Evolutionary conservation across 225 moss, liverwort and hornwort genomes (phyloP), one percentile per base, ranked within the genome.

Genomic region (Polytrichum commune): DNA sequence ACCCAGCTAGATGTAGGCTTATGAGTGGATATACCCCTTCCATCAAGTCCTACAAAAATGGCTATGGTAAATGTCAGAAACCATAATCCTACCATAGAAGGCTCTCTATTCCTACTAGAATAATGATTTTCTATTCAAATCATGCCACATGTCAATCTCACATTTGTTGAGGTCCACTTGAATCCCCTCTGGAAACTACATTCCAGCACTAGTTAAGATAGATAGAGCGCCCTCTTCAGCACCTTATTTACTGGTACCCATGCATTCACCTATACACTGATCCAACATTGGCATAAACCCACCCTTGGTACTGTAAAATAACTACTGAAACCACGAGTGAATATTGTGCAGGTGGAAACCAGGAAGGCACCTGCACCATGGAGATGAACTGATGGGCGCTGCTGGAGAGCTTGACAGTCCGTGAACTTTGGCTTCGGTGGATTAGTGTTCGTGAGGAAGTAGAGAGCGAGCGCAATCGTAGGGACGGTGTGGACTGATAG

Each of bases 21-120:
- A 92, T 81, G 28, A 96, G 80, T 13, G 96, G 96, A 70, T 85
- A 88, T 55, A 97, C 82, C 35, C 92, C 92, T 80, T 92, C 90
- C 55, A 93, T 84, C 67, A 97, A 93, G 71, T 97, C 96, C 92
- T 93, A 89, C 75, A 82, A 18, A 57, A 13, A 16, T 46, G 13
- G 46, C 13, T 46, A 46, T 16, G 46, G 10, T 10, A 38, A 10
- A 2, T 38, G 10, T 38, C 2, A 38, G 38, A 38, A 38, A 46
- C 13, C 46, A 4, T 46, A 46, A 16, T 46, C 13, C 13, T 46
- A 16, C 46, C 46, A 46, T 46, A 16, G 46, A 46, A 46, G 46
- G 46, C 1, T 16, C 46, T 16, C 16, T 46, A 46, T 16, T 46
- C 46, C 3, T 1, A 46, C 46, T 46, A 13, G 13, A 9, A 46